These are phyloP conservation scores for Dictyostelium gargantuum DNA, from an alignment of 208 protist genomes.

Conservation along the genomic window DNA sequence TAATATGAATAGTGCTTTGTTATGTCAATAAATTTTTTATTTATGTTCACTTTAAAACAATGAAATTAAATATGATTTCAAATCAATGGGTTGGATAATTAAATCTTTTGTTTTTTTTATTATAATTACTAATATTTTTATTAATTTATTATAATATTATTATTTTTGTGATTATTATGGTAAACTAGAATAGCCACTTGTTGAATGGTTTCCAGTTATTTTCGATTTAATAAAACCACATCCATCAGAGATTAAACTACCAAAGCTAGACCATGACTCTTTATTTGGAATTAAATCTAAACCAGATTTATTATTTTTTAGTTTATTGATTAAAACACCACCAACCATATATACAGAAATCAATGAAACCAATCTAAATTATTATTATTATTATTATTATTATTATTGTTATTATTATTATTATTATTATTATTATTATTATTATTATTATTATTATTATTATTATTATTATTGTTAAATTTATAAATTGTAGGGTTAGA, in stretches of 20 bases:
- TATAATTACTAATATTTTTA: too few species aligned
- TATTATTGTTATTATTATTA: not conserved
- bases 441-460: not conserved
- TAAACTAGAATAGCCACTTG: not conserved
- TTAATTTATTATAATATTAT: too few species aligned
- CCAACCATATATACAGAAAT: not conserved
- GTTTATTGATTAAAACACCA: conserved; percentile 1
- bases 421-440: not conserved
- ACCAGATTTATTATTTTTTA: not conserved
- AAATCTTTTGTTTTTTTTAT: too few species aligned
- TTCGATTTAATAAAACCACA: not conserved
- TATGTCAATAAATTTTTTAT: too few species aligned
- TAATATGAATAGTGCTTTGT: too few species aligned
- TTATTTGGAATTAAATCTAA: conserved; percentile 29
- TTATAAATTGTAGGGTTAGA: too few species aligned
- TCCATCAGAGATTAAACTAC: not conserved
- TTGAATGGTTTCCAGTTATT: not conserved
- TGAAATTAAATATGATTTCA: too few species aligned
- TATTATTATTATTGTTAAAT: too few species aligned
- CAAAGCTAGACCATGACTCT: not conserved
- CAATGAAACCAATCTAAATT: not conserved
- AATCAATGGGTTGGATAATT: too few species aligned
- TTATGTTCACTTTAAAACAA: too few species aligned
- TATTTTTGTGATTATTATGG: too few species aligned
- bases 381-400: not conserved